phyloP scores from a whole-genome alignment of 495 filamentous ascomycete genomes.

The Xylaria castorea region DNA sequence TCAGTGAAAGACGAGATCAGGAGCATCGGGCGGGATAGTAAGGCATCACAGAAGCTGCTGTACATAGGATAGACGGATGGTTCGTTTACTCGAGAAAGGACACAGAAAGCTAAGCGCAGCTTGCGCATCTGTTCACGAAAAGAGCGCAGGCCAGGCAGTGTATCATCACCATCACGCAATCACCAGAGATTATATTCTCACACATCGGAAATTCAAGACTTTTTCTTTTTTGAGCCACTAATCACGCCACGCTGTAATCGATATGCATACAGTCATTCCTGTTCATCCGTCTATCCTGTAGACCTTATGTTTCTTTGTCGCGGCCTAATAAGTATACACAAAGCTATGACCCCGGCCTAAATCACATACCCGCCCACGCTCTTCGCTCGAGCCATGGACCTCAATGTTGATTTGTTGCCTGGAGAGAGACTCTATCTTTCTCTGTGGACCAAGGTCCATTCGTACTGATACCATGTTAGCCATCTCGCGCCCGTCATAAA shows the following conservation, averaged over 20 bases:
- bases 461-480: conserved; percentile 64
- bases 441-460: conserved; percentile 86
- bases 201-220: conserved; percentile 11
- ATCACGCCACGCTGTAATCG: background rate
- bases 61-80: background rate
- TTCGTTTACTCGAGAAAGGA: background rate
- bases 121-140: background rate
- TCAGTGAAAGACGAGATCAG: background rate
- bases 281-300: conserved; percentile 19
- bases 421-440: conserved; percentile 50
- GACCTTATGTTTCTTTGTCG: background rate
- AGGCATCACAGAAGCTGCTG: background rate
- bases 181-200: conserved; percentile 3
- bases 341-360: background rate
- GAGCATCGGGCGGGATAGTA: background rate
- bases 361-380: conserved; percentile 27
- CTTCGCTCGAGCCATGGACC: conserved; percentile 24
- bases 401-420: background rate
- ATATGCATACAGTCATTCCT: background rate
- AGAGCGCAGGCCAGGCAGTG: background rate
- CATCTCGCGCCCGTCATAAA: background rate
- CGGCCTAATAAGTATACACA: background rate
- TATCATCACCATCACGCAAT: conserved; percentile 20
- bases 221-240: conserved; percentile 10
- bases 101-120: background rate